These are phyloP conservation scores for Simplicillium sp. DNA, from an alignment of 2,329 filamentous ascomycete genomes.

Conservation along the genomic window DNA sequence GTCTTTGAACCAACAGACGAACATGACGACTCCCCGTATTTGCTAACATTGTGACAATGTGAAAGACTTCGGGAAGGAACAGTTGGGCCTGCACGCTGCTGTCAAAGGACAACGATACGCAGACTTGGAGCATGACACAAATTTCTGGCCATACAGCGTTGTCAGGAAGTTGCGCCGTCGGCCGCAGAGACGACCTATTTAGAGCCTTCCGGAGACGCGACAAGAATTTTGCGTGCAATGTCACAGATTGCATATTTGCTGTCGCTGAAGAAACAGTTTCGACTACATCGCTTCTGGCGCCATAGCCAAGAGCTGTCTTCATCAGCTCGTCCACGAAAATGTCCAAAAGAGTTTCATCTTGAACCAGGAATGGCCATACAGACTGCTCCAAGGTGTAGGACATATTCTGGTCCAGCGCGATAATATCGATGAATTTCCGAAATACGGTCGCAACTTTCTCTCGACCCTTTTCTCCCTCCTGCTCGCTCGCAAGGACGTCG, in stretches of 20 bases:
- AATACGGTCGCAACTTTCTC: slow-evolving; percentile 57
- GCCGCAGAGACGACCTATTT: slow-evolving; percentile 56
- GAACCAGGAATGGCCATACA: slow-evolving; percentile 55
- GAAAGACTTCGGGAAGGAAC: slow-evolving; percentile 60
- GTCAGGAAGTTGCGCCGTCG: slow-evolving; percentile 56
- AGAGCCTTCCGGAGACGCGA: slow-evolving; percentile 57
- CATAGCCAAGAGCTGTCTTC: slow-evolving; percentile 50
- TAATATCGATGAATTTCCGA: slow-evolving; percentile 57
- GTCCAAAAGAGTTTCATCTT: slow-evolving; percentile 56
- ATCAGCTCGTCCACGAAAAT: slow-evolving; percentile 59
- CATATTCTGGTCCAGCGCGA: slow-evolving; percentile 49
- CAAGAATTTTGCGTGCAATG: slow-evolving; percentile 55
- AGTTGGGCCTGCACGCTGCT: slow-evolving; percentile 58
- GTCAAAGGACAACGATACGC: slow-evolving; percentile 57
- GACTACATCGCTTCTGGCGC: slow-evolving; percentile 47
- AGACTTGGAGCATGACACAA: slow-evolving; percentile 57
- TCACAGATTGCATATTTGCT: slow-evolving; percentile 54
- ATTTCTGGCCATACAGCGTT: slow-evolving; percentile 63
- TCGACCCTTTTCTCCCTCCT: slow-evolving; percentile 55
- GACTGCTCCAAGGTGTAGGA: slow-evolving; percentile 53
- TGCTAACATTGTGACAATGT: slow-evolving; percentile 61
- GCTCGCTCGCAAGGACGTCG: slow-evolving; percentile 46
- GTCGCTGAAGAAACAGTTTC: slow-evolving; percentile 54
- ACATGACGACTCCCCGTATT: slow-evolving; percentile 53
- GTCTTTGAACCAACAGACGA: slow-evolving; percentile 49